phyloP scores from a whole-genome alignment of 2,329 filamentous ascomycete species.

The Trichoderma atroviride region DNA sequence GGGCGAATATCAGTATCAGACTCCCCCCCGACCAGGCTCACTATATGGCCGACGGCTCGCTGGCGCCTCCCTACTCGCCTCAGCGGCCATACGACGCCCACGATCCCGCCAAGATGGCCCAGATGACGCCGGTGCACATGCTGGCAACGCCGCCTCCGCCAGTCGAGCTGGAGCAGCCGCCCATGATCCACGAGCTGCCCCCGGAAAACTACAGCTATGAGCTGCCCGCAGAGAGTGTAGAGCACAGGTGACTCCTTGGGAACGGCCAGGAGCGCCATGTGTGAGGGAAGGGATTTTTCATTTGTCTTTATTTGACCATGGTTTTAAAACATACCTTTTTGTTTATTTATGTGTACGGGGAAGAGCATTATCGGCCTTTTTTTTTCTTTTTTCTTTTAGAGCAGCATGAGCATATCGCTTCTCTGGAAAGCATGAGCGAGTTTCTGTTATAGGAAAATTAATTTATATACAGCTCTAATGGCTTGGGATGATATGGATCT shows the following conservation, averaged over 20 bases:
- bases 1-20: conserved; percentile 8
- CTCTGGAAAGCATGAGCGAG: conserved; percentile 12
- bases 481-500: not conserved
- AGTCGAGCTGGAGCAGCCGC: conserved; percentile 24
- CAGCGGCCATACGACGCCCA: conserved; percentile 1
- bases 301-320: not conserved
- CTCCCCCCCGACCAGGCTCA: conserved; percentile 9
- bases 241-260: conserved; percentile 20
- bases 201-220: conserved; percentile 11
- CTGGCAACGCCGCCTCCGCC: not conserved
- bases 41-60: conserved; percentile 16
- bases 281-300: not conserved
- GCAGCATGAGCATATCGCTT: not conserved
- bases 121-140: not conserved
- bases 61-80: conserved; percentile 18
- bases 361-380: not conserved
- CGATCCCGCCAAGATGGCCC: conserved; percentile 2
- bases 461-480: conserved; percentile 2
- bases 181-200: conserved; percentile 18
- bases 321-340: not conserved
- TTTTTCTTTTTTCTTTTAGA: not conserved
- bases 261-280: not conserved
- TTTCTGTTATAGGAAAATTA: not conserved
- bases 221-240: conserved; percentile 9
- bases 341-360: not conserved